Percentiles rank a stretch among this genome's conserved stretches.
These are phyloP conservation scores for Jatropha podagrica DNA, from an alignment of 441 rosid genomes.

Conservation along the genomic window DNA sequence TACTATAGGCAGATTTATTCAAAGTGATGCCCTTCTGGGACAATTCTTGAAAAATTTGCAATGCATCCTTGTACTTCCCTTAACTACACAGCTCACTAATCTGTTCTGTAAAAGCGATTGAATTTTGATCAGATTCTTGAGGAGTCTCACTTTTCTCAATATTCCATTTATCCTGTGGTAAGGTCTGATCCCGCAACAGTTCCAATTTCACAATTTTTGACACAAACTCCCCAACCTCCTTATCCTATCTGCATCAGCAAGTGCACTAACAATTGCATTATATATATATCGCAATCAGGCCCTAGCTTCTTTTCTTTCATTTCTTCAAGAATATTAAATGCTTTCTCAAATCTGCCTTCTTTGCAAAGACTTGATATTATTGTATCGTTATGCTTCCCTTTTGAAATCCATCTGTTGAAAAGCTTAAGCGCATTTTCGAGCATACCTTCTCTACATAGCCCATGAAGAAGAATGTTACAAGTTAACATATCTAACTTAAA, in stretches of 20 bases:
- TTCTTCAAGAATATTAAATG: constrained; percentile 57
- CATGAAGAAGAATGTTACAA: constrained; percentile 72
- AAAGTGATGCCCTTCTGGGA: too few species aligned
- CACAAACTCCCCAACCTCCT: constrained; percentile 60
- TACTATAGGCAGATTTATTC: too few species aligned
- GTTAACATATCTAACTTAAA: constrained; percentile 64
- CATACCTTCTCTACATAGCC: constrained; percentile 73
- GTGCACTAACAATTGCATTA: constrained; percentile 50
- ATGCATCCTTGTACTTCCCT: too few species aligned
- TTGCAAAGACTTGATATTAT: constrained; percentile 68
- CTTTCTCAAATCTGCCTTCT: constrained; percentile 66
- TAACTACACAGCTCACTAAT: too few species aligned
- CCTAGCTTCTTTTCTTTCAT: constrained; percentile 61
- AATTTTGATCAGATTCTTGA: too few species aligned
- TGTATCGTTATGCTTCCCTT: constrained; percentile 62
- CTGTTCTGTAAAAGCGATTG: too few species aligned
- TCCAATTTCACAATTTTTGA: constrained; percentile 43
- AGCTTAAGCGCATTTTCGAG: constrained; percentile 79
- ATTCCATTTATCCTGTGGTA: not conserved
- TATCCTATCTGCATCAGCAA: constrained; percentile 49
- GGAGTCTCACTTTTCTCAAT: too few species aligned
- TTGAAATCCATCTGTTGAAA: constrained; percentile 57
- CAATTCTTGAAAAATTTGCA: too few species aligned
- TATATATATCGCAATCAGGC: constrained; percentile 72
- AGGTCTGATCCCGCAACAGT: constrained; percentile 30